Conservation (phyloP, 2,329 filamentous ascomycete genomes). For the Fusarium humuli region DNA sequence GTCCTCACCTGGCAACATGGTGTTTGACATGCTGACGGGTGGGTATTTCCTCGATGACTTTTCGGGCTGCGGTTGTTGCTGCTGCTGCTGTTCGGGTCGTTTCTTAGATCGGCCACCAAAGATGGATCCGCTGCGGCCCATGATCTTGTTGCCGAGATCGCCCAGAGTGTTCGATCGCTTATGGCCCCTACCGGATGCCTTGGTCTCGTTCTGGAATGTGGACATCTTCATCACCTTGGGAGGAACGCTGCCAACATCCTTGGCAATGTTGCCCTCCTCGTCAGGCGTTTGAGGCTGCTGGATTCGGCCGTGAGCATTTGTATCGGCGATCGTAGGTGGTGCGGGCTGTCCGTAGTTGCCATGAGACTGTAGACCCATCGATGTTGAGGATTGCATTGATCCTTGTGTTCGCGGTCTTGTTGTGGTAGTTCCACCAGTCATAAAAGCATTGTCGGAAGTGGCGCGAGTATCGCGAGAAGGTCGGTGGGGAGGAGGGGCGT, state of each 20-base stretch:
- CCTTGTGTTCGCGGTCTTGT: slow-evolving; percentile 82
- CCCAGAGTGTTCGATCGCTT: slow-evolving; percentile 81
- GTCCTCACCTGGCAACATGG: slow-evolving; percentile 70
- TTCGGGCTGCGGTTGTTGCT: slow-evolving; percentile 65
- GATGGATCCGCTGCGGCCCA: slow-evolving; percentile 84
- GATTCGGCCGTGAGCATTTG: slow-evolving; percentile 89
- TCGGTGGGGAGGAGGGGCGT: slow-evolving; percentile 41
- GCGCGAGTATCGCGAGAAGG: slow-evolving; percentile 53
- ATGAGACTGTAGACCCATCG: slow-evolving; percentile 75
- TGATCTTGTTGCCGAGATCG: slow-evolving; percentile 84
- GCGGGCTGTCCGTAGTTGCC: slow-evolving; percentile 84
- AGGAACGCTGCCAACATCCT: slow-evolving; percentile 70
- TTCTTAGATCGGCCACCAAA: slow-evolving; percentile 74
- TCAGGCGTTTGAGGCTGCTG: slow-evolving; percentile 74
- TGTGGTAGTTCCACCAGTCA: slow-evolving; percentile 57
- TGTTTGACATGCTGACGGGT: slow-evolving; percentile 88
- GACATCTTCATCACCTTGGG: slow-evolving; percentile 69
- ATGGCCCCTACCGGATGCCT: slow-evolving; percentile 67
- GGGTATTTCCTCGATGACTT: slow-evolving; percentile 78
- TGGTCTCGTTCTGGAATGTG: slow-evolving; percentile 66
- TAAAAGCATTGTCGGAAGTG: slow-evolving; percentile 55
- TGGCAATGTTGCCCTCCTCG: slow-evolving; percentile 75
- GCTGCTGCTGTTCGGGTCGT: slow-evolving; percentile 62
- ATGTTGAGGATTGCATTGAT: slow-evolving; percentile 76
- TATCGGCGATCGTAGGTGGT: slow-evolving; percentile 86